These are phyloP conservation scores for Dunaliella primolecta DNA, from an alignment of 139 green algal species.

Conservation along the genomic window DNA sequence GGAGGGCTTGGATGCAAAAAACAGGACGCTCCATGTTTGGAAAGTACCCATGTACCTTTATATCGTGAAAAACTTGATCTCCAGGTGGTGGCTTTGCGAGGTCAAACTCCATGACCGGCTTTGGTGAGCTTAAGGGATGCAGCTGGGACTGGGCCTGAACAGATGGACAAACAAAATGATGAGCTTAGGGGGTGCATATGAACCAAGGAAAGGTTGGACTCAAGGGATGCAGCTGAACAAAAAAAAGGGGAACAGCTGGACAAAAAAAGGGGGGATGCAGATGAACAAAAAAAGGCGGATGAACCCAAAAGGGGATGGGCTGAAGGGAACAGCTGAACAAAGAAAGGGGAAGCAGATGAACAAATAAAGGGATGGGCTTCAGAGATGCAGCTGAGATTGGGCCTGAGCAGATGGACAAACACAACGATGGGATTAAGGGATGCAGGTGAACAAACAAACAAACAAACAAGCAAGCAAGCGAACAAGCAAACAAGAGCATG, in stretches of 20 bases:
- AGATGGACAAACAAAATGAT: not conserved
- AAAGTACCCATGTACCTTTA: not conserved
- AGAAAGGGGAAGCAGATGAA: not conserved
- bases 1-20: not conserved
- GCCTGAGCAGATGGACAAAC: not conserved
- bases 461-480: too few relatives aligned
- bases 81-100: constrained; percentile 18
- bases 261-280: not conserved
- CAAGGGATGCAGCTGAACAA: not conserved
- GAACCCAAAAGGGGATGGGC: not conserved
- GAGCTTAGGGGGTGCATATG: not conserved
- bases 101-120: constrained; percentile 31
- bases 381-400: constrained; percentile 4
- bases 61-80: not conserved
- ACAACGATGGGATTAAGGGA: not conserved
- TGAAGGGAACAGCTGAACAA: not conserved
- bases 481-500: too few relatives aligned
- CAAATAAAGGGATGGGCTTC: constrained; percentile 16
- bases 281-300: too few relatives aligned
- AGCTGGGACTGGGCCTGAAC: constrained; percentile 1
- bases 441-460: not conserved
- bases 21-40: not conserved
- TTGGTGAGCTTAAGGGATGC: constrained; percentile 14
- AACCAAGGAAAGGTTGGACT: not conserved
- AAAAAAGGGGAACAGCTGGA: not conserved